These are phyloP conservation scores for Mucor indicus DNA, from an alignment of 371 early-diverging fungal genomes.

Conservation along the genomic window DNA sequence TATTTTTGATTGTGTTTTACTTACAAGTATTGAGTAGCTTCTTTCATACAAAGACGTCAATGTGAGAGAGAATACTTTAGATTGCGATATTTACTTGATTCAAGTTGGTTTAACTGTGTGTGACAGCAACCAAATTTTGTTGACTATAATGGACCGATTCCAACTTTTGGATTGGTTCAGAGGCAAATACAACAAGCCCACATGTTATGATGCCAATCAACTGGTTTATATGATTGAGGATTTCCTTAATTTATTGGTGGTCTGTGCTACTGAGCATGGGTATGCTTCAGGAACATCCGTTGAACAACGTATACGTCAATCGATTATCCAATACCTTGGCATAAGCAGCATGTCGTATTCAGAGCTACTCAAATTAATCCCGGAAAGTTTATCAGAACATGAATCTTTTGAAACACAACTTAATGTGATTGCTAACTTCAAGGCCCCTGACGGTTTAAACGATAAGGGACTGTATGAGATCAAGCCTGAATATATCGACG, in stretches of 20 bases:
- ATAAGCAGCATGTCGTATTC: constrained; percentile 75
- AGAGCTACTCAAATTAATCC: constrained; percentile 78
- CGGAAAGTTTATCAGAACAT: constrained; percentile 77
- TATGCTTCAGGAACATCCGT: constrained; percentile 61
- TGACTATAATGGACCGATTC: constrained; percentile 77
- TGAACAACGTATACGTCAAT: constrained; percentile 77
- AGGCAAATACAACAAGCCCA: constrained; percentile 47
- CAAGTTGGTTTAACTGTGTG: constrained; percentile 70
- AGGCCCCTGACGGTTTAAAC: constrained; percentile 75
- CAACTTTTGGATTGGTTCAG: constrained; percentile 83
- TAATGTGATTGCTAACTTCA: constrained; percentile 72
- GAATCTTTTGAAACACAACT: constrained; percentile 77
- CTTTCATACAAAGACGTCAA: constrained; percentile 75
- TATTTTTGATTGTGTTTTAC: not conserved
- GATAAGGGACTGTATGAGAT: constrained; percentile 89
- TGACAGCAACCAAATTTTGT: constrained; percentile 71
- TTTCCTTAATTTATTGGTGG: constrained; percentile 78
- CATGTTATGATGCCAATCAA: constrained; percentile 65
- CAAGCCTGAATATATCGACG: constrained; percentile 75
- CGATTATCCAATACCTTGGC: constrained; percentile 84
- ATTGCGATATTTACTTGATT: constrained; percentile 78
- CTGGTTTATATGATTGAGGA: constrained; percentile 79
- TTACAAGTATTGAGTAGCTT: constrained; percentile 40
- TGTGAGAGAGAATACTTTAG: constrained; percentile 80
- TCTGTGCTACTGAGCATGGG: constrained; percentile 79